A percentile compares a stretch with the other conserved stretches of the same genome.
phyloP scores from a whole-genome alignment of 192 early-diverging fungal species.

The Thoreauomyces humboldtii region DNA sequence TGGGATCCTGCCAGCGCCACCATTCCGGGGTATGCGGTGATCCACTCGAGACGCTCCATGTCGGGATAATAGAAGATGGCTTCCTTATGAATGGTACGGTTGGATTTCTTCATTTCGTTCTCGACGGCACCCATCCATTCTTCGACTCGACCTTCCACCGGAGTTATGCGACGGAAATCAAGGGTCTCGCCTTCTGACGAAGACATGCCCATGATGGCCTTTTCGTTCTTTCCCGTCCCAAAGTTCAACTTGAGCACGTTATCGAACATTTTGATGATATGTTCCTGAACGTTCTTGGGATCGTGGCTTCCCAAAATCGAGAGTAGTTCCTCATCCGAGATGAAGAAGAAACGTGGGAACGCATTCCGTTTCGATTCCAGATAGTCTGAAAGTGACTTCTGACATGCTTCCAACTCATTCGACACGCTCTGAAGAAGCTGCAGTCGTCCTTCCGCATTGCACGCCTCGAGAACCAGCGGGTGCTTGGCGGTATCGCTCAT shows the following conservation, averaged over 20 bases:
- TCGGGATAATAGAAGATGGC: conserved; percentile 57
- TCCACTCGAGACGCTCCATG: conserved; percentile 57
- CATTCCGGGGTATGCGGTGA: conserved; percentile 58
- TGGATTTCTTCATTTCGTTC: conserved; percentile 59
- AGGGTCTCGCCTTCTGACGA: conserved; percentile 57
- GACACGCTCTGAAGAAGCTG: conserved; percentile 50
- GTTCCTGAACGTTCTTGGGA: conserved; percentile 61
- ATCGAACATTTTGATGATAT: conserved; percentile 68
- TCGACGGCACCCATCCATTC: conserved; percentile 64
- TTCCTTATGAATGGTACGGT: conserved; percentile 60
- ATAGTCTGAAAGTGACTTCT: conserved; percentile 62
- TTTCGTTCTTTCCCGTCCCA: conserved; percentile 62
- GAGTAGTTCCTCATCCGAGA: conserved; percentile 62
- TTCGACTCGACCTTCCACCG: conserved; percentile 56
- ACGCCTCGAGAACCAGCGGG: conserved; percentile 51
- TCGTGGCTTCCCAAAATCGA: conserved; percentile 61
- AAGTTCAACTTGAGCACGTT: conserved; percentile 61
- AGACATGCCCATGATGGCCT: conserved; percentile 56
- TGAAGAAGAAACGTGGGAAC: conserved; percentile 63
- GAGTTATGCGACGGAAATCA: conserved; percentile 44
- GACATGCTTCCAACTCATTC: conserved; percentile 55
- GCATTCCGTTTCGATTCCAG: conserved; percentile 59
- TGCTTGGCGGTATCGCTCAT: conserved; percentile 61
- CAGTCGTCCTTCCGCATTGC: conserved; percentile 51
- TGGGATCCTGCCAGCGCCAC: conserved; percentile 59